These are phyloP conservation scores for Takakia lepidozioides DNA, from an alignment of 225 moss, liverwort and hornwort species.

Conservation along the genomic window DNA sequence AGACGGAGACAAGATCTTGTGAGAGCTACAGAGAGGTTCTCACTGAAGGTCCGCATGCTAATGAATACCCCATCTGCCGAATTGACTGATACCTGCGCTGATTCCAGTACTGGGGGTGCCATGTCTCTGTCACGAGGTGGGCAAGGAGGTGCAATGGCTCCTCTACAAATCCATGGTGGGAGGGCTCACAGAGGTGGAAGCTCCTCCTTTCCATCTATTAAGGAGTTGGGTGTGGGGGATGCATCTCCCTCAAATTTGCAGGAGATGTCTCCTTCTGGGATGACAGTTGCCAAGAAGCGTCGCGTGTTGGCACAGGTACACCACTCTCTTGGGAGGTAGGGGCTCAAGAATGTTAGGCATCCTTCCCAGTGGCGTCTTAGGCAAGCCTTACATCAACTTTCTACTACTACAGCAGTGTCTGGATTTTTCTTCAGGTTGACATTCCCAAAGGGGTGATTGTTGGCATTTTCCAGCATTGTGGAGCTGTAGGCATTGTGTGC, in stretches of 20 bases:
- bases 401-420: no score
- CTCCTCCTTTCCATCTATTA: slow-evolving; percentile 8
- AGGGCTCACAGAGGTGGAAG: slow-evolving; percentile 15
- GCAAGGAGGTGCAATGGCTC: slow-evolving; percentile 44
- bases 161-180: slow-evolving; percentile 36
- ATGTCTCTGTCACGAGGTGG: slow-evolving; percentile 34
- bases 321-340: no score
- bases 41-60: slow-evolving; percentile 29
- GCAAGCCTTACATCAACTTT: no score
- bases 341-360: no score
- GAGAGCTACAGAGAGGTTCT: slow-evolving; percentile 42
- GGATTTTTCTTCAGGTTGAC: no score
- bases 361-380: no score
- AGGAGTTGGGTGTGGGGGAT: slow-evolving; percentile 17
- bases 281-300: slow-evolving; percentile 67
- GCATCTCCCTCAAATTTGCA: slow-evolving; percentile 25
- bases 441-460: no score
- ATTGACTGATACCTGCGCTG: slow-evolving; percentile 31
- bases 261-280: slow-evolving; percentile 25
- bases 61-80: slow-evolving; percentile 32
- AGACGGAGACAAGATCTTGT: slow-evolving; percentile 52
- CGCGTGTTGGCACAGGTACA: slow-evolving; percentile 76
- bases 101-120: slow-evolving; percentile 37
- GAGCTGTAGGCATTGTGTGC: no score
- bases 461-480: no score